Conservation (phyloP, 805 yeast species). For the Candida glaebosa region DNA sequence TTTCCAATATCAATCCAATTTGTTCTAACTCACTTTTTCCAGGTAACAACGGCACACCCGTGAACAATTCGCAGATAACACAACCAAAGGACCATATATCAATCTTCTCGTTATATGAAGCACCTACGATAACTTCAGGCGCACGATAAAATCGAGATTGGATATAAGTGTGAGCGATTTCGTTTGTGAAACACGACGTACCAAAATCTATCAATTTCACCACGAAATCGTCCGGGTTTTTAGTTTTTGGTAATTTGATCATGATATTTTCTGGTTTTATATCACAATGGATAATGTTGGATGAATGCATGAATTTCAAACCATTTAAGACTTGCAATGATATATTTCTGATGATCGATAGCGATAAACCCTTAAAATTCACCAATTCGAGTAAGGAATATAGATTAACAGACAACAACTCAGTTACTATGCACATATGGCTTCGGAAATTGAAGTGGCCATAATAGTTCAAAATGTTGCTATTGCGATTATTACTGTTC, state of each 20-base stretch:
- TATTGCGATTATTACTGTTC: constrained; percentile 15
- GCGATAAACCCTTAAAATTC: constrained; percentile 47
- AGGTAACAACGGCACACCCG: constrained; percentile 42
- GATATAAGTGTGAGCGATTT: constrained; percentile 47
- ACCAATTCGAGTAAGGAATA: constrained; percentile 55
- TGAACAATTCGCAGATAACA: constrained; percentile 34
- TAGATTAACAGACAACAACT: constrained; percentile 62
- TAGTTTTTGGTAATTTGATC: constrained; percentile 37
- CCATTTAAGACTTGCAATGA: constrained; percentile 57
- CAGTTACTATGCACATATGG: constrained; percentile 80
- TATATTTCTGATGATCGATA: constrained; percentile 40
- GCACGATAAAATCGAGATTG: constrained; percentile 74
- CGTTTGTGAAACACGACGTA: constrained; percentile 47
- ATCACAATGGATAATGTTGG: constrained; percentile 74
- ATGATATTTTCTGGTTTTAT: constrained; percentile 69
- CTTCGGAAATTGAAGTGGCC: constrained; percentile 78
- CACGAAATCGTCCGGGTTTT: constrained; percentile 27
- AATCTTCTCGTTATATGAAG: constrained; percentile 51
- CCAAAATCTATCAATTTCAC: constrained; percentile 84
- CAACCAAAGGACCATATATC: constrained; percentile 52
- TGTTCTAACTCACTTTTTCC: constrained; percentile 50
- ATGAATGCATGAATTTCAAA: constrained; percentile 53
- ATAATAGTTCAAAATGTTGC: constrained; percentile 47
- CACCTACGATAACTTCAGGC: constrained; percentile 72
- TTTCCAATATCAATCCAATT: constrained; percentile 38